phyloP scores from a whole-genome alignment of 768 basidiomycete genomes.

The Trichaptum fuscoviolaceum region DNA sequence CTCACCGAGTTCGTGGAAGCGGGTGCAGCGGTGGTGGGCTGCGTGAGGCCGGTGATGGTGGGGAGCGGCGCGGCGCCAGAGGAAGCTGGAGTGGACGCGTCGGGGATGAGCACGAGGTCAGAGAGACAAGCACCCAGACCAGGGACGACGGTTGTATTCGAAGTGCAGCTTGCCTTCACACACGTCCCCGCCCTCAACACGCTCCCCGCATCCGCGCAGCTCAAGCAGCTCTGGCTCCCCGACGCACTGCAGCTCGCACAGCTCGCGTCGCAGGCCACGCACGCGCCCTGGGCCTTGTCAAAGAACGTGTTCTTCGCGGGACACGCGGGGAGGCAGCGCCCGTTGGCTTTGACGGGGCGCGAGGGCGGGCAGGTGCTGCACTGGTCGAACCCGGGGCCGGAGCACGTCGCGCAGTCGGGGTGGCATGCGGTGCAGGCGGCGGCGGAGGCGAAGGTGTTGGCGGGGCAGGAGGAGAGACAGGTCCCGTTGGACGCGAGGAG shows the following conservation, averaged over 20 bases:
- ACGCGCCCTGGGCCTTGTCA: conserved; percentile 56
- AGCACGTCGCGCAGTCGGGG: conserved; percentile 81
- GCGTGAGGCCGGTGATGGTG: conserved; percentile 49
- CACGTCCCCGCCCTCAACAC: conserved; percentile 67
- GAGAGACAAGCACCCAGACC: conserved; percentile 77
- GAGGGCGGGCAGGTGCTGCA: conserved; percentile 66
- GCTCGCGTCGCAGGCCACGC: conserved; percentile 66
- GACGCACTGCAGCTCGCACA: conserved; percentile 76
- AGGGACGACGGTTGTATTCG: conserved; percentile 49
- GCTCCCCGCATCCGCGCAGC: conserved; percentile 59
- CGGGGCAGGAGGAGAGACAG: conserved; percentile 73
- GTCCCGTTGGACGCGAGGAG: conserved; percentile 66
- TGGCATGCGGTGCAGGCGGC: conserved; percentile 74
- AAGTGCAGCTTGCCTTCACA: conserved; percentile 54
- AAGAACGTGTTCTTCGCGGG: conserved; percentile 72
- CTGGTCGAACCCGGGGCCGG: conserved; percentile 71
- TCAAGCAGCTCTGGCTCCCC: conserved; percentile 63
- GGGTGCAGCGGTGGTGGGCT: conserved; percentile 35
- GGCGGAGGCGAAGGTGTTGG: conserved; percentile 60
- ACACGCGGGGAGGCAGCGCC: conserved; percentile 66
- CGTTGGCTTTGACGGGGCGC: conserved; percentile 68
- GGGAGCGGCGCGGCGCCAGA: conserved; percentile 39
- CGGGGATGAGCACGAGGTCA: conserved; percentile 57
- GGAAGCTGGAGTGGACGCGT: conserved; percentile 36
- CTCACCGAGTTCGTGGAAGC: conserved; percentile 20